Percentiles rank a stretch among this genome's conserved stretches.
These are phyloP conservation scores for Crassisporium funariophilum DNA, from an alignment of 768 basidiomycete genomes.

Conservation along the genomic window DNA sequence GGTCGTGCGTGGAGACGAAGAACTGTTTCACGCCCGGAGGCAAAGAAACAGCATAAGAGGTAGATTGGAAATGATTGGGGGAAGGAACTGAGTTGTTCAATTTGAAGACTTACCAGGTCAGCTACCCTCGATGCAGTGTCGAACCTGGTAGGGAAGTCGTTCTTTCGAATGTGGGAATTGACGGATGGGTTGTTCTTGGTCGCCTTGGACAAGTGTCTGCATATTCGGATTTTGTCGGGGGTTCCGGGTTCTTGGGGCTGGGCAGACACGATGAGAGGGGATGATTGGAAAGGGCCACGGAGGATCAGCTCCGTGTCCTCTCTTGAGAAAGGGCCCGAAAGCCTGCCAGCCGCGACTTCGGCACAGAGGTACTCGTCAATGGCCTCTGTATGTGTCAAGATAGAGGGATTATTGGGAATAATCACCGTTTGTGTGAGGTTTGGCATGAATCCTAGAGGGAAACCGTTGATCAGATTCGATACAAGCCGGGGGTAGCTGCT, in stretches of 20 bases:
- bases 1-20: too few species aligned
- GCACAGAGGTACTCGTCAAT: constrained; percentile 17
- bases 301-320: constrained; percentile 24
- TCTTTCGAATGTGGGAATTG: constrained; percentile 17
- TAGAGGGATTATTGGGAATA: constrained; percentile 24
- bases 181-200: constrained; percentile 2
- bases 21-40: too few species aligned
- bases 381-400: constrained; percentile 1
- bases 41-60: neutral
- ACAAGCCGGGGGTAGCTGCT: constrained; percentile 18
- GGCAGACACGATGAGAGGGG: constrained; percentile 24
- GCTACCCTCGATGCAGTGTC: neutral
- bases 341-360: constrained; percentile 14
- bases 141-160: constrained; percentile 17
- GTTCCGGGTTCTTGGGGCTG: neutral
- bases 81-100: constrained; percentile 7
- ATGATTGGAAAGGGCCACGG: constrained; percentile 28
- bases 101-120: neutral
- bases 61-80: neutral
- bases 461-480: constrained; percentile 21
- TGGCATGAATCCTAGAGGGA: constrained; percentile 29
- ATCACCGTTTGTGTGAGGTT: constrained; percentile 15
- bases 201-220: constrained; percentile 23
- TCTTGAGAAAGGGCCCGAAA: constrained; percentile 24
- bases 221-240: constrained; percentile 21